Evolutionary conservation across 2,329 filamentous ascomycete genomes (phyloP), one percentile per base, ranked within the genome.

Genomic region (Pseudopyricularia cyperi): DNA sequence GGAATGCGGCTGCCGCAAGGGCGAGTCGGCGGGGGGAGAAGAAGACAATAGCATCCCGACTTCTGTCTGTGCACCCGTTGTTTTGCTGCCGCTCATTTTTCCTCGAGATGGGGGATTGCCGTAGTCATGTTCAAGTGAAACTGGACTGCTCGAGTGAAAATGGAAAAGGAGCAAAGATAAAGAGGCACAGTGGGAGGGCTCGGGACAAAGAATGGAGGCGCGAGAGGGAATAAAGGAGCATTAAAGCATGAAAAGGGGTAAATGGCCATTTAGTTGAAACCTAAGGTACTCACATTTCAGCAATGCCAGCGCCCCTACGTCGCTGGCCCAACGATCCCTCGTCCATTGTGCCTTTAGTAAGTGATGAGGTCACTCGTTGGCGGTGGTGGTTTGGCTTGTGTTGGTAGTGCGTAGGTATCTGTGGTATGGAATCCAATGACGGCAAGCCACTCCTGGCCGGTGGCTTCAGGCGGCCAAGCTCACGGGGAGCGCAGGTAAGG

Each of bases 1-100:
- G 42, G 83, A 79, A 79, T 76, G 75, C 7, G 79, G 79, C 2
- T 71, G 73, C 1, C 67, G 69, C 34, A 67, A 72, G 55, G 79
- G 80, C 1, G 17, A 44, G 9, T 9, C 24, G 39, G 19, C 24
- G 24, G 39, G 19, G 19, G 39, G 24, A 7, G 39, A 44, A 7
- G 39, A 12, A 14, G 39, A 44, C 19, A 26, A 19, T 9, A 44
- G 39, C 39, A 26, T 44, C 12, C 24, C 24, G 39, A 24, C 39
- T 12, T 44, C 19, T 15, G 9, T 44, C 17, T 44, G 22, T 4
- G 2, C 12, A 8, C 22, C 22, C 22, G 14, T 5, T 11, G 19
- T 44, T 14, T 44, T 14, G 39, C 39, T 26, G 17, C 24, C 39
- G 22, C 24, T 22, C 39, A 44, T 44, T 22, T 44, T n/a, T 2